A percentile compares a stretch with the other conserved stretches of the same genome.
These are phyloP conservation scores for Amylostereum chailletii DNA, from an alignment of 1,284 basidiomycete genomes.

Conservation along the genomic window DNA sequence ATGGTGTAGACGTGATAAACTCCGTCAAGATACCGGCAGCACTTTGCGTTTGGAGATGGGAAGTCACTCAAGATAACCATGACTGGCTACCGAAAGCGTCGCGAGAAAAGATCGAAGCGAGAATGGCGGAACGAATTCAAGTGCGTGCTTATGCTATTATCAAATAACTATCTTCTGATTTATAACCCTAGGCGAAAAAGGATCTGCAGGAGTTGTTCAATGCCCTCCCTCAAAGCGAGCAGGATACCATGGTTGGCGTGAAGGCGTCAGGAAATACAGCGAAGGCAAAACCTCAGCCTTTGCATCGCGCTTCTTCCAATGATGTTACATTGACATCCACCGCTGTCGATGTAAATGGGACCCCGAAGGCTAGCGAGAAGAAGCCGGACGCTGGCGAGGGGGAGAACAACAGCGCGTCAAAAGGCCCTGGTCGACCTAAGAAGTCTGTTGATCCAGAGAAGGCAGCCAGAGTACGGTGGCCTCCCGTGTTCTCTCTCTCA, in stretches of 20 bases:
- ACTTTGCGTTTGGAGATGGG: slow-evolving; percentile 84
- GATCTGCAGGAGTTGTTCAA: slow-evolving; percentile 47
- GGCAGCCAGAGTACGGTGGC: slow-evolving; percentile 41
- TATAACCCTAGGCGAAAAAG: slow-evolving; percentile 45
- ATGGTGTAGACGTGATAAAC: slow-evolving; percentile 51
- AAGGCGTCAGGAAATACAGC: slow-evolving; percentile 2
- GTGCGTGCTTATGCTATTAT: slow-evolving; percentile 27
- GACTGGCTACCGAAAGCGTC: slow-evolving; percentile 66
- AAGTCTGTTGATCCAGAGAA: slow-evolving; percentile 51
- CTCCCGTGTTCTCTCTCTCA: neutral
- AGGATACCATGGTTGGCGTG: slow-evolving; percentile 39
- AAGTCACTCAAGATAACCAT: slow-evolving; percentile 50
- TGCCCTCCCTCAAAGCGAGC: slow-evolving; percentile 45
- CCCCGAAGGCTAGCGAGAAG: slow-evolving; percentile 6
- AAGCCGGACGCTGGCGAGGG: slow-evolving; percentile 7
- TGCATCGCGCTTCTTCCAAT: slow-evolving; percentile 8
- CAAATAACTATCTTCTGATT: slow-evolving; percentile 1
- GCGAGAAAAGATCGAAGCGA: slow-evolving; percentile 54
- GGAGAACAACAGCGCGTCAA: slow-evolving; percentile 21
- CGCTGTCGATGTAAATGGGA: slow-evolving; percentile 2
- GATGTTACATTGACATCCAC: neutral
- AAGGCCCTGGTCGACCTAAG: slow-evolving; percentile 32
- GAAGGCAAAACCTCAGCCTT: slow-evolving; percentile 7
- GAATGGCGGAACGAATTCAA: slow-evolving; percentile 58
- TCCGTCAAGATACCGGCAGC: slow-evolving; percentile 46